Base-by-base conservation (phyloP, 2,329 filamentous ascomycete genomes). In the Chaetomiaceae sp. region DNA sequence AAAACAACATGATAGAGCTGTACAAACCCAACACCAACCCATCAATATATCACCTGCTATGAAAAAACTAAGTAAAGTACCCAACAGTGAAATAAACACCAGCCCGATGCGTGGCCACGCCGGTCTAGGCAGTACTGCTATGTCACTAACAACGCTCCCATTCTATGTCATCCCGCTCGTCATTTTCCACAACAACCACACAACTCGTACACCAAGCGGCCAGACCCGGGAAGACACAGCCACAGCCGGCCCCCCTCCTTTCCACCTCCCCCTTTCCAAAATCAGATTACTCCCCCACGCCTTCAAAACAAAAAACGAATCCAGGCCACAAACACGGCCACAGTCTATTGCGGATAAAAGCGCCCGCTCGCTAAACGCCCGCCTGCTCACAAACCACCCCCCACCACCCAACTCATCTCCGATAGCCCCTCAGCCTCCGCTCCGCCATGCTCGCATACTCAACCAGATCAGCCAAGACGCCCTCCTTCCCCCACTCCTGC, bases 381-480 rank as follows among this genome's bases (percentile, higher is more conserved):
- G 38, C 42, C 31, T 31, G 13, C 49, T n/a, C n/a, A n/a, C 37
- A 37, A 16, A 12, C 12, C 14, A 10, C 13, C 27, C 19, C 9
- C 17, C 25, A 21, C 23, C 34, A 8, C n/a, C 38, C 38, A 9
- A 23, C 17, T 8, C 17, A 7, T 34, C 12, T 34, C 13, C 25
- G 17, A 6, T 30, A 40, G 35, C 45, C 21, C 38, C 23, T n/a
- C 25, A 51, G n/a, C 10, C 30, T 42, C 16, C 14, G 41, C 12
- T 60, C 60, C 39, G 75, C 76, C 53, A 83, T 65, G 40, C 70
- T 74, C 39, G 79, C 79, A 68, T 82, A 86, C 43, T 79, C 76
- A 62, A 85, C 82, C 53, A 91, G 67, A 60, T 89, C 81, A 61
- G 81, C 81, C 54, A 91, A 68, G 59, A 90, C 74, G 3, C 79